Base-by-base conservation (phyloP, 2,329 filamentous ascomycete species). In the Ophiocordyceps camponoti-saundersi region DNA sequence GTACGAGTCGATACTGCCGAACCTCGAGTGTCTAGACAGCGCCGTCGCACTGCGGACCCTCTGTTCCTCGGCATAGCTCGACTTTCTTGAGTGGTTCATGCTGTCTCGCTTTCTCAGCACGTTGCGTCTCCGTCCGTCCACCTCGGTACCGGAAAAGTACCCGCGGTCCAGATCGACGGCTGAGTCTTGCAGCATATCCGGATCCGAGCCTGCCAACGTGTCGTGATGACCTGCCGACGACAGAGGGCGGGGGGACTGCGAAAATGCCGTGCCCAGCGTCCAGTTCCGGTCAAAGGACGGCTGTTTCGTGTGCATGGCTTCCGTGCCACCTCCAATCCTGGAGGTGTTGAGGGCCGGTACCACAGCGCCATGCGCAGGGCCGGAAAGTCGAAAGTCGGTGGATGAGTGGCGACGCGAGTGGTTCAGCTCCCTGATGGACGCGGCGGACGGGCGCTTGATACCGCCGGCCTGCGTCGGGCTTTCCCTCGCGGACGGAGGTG, bases 141-240 rank as follows among this genome's bases (percentile, higher is more conserved):
- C 70, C 57, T 96, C 90, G 16, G 83, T 84, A 3, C 89, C 87
- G 8, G 90, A 95, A 59, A 95, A 95, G 62, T 96, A 96, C 22
- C 89, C 90, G 34, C 87, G 77, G 56, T 96, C 92, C 16, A 86
- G 62, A 50, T 93, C 85, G 22, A 69, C 62, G 16, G 66, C 65
- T 10, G 69, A 69, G 49, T 76, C 72, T 51, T 68, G 68, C 15
- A 48, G 34, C 8, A 65, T 55, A 13, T 66, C 60, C 15, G 62
- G 54, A 16, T 65, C 65, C 2, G 66, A 64, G 20, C 40, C 45
- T 21, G 57, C 57, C 21, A 62, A 60, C 44, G 65, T 46, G 7
- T 75, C 72, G 29, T 71, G 67, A 30, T 72, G 56, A 15, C 71
- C 73, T 16, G 72, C 63, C 3, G 73, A 74, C 4, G 75, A 77